These are phyloP conservation scores for Neurospora sp. DNA, from an alignment of 495 filamentous ascomycete genomes.

Conservation along the genomic window DNA sequence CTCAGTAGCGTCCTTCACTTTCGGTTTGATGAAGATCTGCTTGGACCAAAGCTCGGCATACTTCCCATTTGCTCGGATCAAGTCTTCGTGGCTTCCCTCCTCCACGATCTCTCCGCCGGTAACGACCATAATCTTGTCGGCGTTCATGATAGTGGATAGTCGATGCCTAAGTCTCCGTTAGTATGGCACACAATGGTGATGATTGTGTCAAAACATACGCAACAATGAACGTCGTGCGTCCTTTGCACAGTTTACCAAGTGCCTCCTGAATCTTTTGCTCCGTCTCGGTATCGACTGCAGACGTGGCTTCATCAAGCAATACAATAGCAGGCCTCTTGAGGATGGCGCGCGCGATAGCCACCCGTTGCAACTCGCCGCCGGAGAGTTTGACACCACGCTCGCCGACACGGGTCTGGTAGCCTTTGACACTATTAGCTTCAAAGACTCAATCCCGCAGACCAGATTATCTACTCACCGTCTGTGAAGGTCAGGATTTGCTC, in stretches of 20 bases:
- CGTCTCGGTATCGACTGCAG: slow-evolving; percentile 54
- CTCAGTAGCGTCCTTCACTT: slow-evolving; percentile 26
- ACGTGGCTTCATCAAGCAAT: slow-evolving; percentile 48
- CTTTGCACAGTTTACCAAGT: slow-evolving; percentile 44
- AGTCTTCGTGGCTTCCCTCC: slow-evolving; percentile 52
- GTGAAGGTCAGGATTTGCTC: slow-evolving; percentile 59
- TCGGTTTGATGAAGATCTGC: slow-evolving; percentile 44
- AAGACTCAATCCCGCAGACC: background rate
- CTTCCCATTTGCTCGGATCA: slow-evolving; percentile 45
- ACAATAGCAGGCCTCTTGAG: slow-evolving; percentile 45
- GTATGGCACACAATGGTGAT: background rate
- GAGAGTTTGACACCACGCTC: slow-evolving; percentile 60
- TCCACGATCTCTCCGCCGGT: slow-evolving; percentile 55
- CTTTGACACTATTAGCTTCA: slow-evolving; percentile 13
- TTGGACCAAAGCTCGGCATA: slow-evolving; percentile 56
- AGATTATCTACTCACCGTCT: slow-evolving; percentile 24
- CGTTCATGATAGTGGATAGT: slow-evolving; percentile 61
- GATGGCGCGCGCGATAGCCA: slow-evolving; percentile 64
- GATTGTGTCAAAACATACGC: slow-evolving; percentile 36
- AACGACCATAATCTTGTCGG: slow-evolving; percentile 57
- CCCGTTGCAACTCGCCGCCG: slow-evolving; percentile 63
- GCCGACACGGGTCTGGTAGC: slow-evolving; percentile 51
- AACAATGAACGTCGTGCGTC: slow-evolving; percentile 52
- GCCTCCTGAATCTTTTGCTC: slow-evolving; percentile 65
- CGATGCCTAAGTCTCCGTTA: slow-evolving; percentile 40